phyloP scores from a whole-genome alignment of 257 asterid species.

The Ilex asprella region DNA sequence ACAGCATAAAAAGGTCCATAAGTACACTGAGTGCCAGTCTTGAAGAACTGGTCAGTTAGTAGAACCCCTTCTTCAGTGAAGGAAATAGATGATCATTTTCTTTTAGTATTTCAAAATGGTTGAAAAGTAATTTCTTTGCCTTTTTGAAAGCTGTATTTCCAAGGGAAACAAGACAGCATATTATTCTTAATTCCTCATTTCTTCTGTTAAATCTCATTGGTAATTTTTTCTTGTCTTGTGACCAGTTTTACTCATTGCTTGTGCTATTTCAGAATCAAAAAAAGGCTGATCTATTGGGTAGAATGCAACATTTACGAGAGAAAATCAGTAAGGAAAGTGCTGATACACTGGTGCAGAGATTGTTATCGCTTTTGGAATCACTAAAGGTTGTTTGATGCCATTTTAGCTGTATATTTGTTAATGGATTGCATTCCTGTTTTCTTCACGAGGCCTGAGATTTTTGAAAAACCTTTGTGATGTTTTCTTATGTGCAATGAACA shows the following conservation, averaged over 20 bases:
- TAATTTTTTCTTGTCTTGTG: neutral
- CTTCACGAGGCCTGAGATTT: too few relatives aligned
- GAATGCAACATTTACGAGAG: neutral
- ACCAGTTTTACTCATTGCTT: neutral
- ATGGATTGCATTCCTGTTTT: too few relatives aligned
- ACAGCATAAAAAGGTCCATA: neutral
- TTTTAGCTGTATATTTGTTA: neutral
- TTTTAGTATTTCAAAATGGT: too few relatives aligned
- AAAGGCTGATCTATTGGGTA: neutral
- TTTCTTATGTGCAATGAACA: too few relatives aligned
- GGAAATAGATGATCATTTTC: too few relatives aligned
- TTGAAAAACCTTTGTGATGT: too few relatives aligned
- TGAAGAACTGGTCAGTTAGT: neutral
- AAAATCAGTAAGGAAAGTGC: neutral
- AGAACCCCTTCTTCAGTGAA: too few relatives aligned
- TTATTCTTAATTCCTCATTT: neutral
- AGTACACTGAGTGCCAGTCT: neutral
- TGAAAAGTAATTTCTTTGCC: neutral
- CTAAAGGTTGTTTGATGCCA: neutral
- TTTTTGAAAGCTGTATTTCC: neutral
- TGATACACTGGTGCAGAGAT: neutral
- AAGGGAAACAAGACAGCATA: neutral
- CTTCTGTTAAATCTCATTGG: neutral
- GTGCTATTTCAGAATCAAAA: neutral
- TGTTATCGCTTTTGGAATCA: neutral